Evolutionary conservation across 257 asterid genomes (phyloP), one percentile per base, ranked within the genome.

Genomic region (Ajuga chamaepitys): DNA sequence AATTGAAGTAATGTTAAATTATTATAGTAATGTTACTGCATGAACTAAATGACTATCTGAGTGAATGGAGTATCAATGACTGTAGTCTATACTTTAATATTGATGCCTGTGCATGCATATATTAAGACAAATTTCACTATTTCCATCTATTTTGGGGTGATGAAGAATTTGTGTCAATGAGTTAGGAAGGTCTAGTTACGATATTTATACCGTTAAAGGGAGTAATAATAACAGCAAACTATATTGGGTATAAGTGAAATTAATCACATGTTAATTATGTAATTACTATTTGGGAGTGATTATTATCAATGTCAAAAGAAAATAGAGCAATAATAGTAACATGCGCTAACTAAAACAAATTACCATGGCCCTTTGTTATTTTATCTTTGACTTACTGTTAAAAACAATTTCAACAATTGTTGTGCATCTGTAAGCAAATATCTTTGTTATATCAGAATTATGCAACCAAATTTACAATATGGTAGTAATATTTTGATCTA

Each of bases 121-220:
- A n/a, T n/a, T n/a, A n/a, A 80, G 85, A 28, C 84, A 76, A 20
- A 40, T 76, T 55, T 76, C 80, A 18, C 75, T 79, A 28, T 77
- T 48, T 35, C 37, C 74, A 68, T 70, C 80, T 80, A 68, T 67
- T 41, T 12, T 75, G 35, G 60, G 26, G 11, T 11, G 2, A 17
- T 13, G n/a, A 13, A 21, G 62, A 37, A 17, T 40, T 9, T 63
- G 44, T 48, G 45, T 35, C 35, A 32, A 77, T 77, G 77, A 64
- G 53, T 64, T 63, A 37, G 64, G 76, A n/a, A 58, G 61, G 59
- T 58, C 66, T 66, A 67, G 82, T 64, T 54, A 16, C 38, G 70
- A 52, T 63, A 59, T 57, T 62, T 70, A 77, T 74, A 70, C 53
- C 53, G 64, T 41, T 50, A 47, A 21, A 52, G 58, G 56, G 59